A percentile compares a stretch with the other conserved stretches of the same genome.
These are phyloP conservation scores for Excoecaria cochinchinensis DNA, from an alignment of 345 rosid genomes.

Conservation along the genomic window DNA sequence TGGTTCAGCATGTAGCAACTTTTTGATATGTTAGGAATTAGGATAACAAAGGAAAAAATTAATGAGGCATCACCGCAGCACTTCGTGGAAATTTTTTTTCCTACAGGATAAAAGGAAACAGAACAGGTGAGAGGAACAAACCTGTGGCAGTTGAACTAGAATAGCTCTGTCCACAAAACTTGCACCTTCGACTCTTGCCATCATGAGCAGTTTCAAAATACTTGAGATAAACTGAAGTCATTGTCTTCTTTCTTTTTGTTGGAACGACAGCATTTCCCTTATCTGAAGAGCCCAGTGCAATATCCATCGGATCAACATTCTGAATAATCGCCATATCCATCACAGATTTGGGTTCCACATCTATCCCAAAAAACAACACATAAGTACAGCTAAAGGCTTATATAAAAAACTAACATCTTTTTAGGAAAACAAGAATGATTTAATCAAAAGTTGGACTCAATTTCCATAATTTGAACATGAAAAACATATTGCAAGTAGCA, in stretches of 20 bases:
- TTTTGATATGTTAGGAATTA: neutral
- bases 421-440: neutral
- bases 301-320: conserved; percentile 55
- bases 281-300: conserved; percentile 72
- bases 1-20: neutral
- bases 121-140: conserved; percentile 20
- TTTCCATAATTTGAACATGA: neutral
- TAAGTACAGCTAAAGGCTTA: conserved; percentile 12
- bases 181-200: conserved; percentile 87
- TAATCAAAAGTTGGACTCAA: neutral
- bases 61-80: neutral
- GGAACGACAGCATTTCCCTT: conserved; percentile 46
- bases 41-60: neutral
- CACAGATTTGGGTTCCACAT: conserved; percentile 70
- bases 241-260: conserved; percentile 86
- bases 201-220: conserved; percentile 82
- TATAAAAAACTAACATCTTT: neutral
- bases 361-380: conserved; percentile 30
- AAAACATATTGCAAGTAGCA: neutral
- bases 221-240: conserved; percentile 95
- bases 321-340: conserved; percentile 73
- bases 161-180: conserved; percentile 90
- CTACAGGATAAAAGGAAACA: neutral
- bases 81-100: neutral
- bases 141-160: conserved; percentile 96